These are phyloP conservation scores for Zarea fungicola DNA, from an alignment of 2,329 filamentous ascomycete species.

Conservation along the genomic window DNA sequence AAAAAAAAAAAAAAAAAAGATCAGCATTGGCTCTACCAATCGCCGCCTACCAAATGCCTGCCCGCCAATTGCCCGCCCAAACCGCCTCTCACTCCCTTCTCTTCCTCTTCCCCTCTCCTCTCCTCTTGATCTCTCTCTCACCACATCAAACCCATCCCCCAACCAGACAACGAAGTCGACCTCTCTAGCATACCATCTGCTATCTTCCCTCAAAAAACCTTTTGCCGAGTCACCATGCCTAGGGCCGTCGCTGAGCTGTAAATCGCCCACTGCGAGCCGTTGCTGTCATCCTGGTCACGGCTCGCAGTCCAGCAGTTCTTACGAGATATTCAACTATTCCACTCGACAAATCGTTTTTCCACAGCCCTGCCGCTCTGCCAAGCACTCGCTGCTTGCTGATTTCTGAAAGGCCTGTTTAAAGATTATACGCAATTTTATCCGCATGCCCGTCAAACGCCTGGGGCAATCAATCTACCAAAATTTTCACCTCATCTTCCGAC, in stretches of 20 bases:
- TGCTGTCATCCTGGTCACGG: slow-evolving; percentile 41
- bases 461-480: slow-evolving; percentile 3
- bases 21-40: no score
- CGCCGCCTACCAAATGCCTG: no score
- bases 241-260: slow-evolving; percentile 86
- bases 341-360: slow-evolving; percentile 55
- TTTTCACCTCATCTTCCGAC: background rate
- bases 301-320: slow-evolving; percentile 83
- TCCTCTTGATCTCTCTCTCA: slow-evolving; percentile 14
- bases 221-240: slow-evolving; percentile 69
- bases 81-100: slow-evolving; percentile 6
- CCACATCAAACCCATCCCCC: slow-evolving; percentile 6
- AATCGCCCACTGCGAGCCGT: slow-evolving; percentile 73
- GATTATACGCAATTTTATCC: background rate
- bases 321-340: slow-evolving; percentile 59
- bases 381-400: slow-evolving; percentile 7
- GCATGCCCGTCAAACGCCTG: slow-evolving; percentile 9
- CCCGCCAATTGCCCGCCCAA: no score
- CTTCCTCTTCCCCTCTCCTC: slow-evolving; percentile 9
- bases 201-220: slow-evolving; percentile 39
- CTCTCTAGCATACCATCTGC: slow-evolving; percentile 5
- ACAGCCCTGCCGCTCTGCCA: slow-evolving; percentile 42
- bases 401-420: slow-evolving; percentile 2
- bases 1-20: no score
- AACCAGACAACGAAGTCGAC: slow-evolving; percentile 14